Evolutionary conservation across 805 yeast genomes (phyloP), one percentile per base, ranked within the genome.

Genomic region (Lachancea thermotolerans): DNA sequence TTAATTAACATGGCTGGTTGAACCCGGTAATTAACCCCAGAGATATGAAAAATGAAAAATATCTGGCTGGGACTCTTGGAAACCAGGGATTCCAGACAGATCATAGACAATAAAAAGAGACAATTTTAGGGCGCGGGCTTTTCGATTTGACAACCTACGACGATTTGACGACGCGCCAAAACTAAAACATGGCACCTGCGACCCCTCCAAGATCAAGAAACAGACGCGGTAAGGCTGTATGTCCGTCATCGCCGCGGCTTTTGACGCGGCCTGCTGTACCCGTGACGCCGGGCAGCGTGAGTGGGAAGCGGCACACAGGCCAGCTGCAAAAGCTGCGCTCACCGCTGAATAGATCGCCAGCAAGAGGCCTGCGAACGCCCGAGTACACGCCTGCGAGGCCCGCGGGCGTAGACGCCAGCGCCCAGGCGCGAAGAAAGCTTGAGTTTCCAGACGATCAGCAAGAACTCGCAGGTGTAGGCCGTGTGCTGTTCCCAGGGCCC

Each of bases 171-270:
- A 10, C 4, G 11, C n/a, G 16, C 12, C 16, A 34, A 16, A 15
- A 18, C 17, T n/a, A n/a, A 10, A 35, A 17, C 16, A 62, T 58
- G 60, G 51, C 57, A 15, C 67, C 67, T 18, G 54, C 64, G 14
- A 62, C 67, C 6, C 67, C 67, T 25, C 67, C 67, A 16, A 50
- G 60, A 43, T 57, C 64, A 1, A 56, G 60, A 36, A 49, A 36
- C 31, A 45, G 40, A 28, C 39, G 45, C 30, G 45, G 32, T 17
- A 42, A 42, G 32, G 12, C 32, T 3, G 35, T 37, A 34, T 12
- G 21, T 29, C 44, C 43, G 11, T 31, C 28, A 35, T 40, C 43
- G 2, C 43, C 43, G 32, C 43, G 32, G 12, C 37, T 10, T 14
- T 37, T 36, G 7, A 10, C 36, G 16, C 37, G 31, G 18, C 18